These are phyloP conservation scores for Cyberlindnera euphorbiiphila DNA, from an alignment of 805 yeast species.

Conservation along the genomic window DNA sequence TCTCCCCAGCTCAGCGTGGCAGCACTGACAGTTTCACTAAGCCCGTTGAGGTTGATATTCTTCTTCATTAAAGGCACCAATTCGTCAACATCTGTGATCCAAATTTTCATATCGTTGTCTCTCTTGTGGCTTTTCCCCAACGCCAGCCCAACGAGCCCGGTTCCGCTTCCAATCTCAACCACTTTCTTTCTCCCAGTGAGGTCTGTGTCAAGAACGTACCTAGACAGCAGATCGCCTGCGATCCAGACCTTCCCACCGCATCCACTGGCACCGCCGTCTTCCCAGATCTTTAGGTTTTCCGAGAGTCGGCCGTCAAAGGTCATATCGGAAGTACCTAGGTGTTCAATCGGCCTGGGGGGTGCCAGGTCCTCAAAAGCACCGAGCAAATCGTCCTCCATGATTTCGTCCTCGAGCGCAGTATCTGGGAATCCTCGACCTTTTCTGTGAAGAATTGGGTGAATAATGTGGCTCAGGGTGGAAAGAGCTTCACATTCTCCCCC, in stretches of 20 bases:
- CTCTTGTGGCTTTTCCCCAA: constrained; percentile 27
- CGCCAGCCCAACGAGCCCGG: constrained; percentile 50
- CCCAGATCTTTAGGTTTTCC: constrained; percentile 37
- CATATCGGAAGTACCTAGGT: constrained; percentile 36
- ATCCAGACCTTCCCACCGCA: constrained; percentile 66
- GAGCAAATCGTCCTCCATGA: constrained; percentile 7
- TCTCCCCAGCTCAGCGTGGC: constrained; percentile 44
- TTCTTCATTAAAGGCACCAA: constrained; percentile 44
- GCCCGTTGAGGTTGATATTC: constrained; percentile 40
- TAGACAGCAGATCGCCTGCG: constrained; percentile 52
- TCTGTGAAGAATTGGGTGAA: too few species aligned
- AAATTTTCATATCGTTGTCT: constrained; percentile 32
- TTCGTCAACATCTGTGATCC: constrained; percentile 46
- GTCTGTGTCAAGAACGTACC: constrained; percentile 35
- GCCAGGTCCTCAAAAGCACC: constrained; percentile 30
- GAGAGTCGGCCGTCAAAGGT: constrained; percentile 37
- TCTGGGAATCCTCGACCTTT: too few species aligned
- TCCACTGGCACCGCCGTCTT: constrained; percentile 57
- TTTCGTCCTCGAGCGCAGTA: too few species aligned
- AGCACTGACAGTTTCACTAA: constrained; percentile 36
- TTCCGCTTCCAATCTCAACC: constrained; percentile 55
- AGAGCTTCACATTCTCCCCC: too few species aligned
- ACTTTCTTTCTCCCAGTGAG: constrained; percentile 28
- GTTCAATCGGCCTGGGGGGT: constrained; percentile 32
- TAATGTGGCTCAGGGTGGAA: too few species aligned